Evolutionary conservation across 257 asterid genomes (phyloP).

Genomic region (Lavandula angustifolia): DNA sequence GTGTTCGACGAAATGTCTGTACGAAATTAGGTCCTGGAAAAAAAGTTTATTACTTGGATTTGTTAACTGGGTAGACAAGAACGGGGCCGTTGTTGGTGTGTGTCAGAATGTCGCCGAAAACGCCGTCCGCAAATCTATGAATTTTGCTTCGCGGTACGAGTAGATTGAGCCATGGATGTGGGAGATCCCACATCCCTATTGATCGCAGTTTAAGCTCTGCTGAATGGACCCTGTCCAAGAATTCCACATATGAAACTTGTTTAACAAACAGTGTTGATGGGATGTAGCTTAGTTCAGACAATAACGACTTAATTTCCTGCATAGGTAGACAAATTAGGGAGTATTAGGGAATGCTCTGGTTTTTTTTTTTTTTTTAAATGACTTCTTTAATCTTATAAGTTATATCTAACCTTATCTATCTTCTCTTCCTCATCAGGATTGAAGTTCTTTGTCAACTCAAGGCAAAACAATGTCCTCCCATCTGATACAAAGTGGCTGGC

Average conservation of each 20-base stretch:
- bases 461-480: constrained; percentile 76
- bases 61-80: constrained; percentile 78
- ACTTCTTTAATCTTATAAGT: background rate
- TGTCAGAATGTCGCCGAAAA: constrained; percentile 64
- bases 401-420: constrained; percentile 51
- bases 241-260: constrained; percentile 69
- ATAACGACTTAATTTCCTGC: constrained; percentile 68
- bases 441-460: constrained; percentile 73
- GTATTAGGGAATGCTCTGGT: background rate
- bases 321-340: background rate
- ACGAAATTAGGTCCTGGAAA: background rate
- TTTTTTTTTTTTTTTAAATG: background rate
- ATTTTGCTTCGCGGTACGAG: constrained; percentile 76
- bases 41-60: constrained; percentile 61
- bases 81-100: constrained; percentile 81
- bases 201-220: constrained; percentile 62
- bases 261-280: constrained; percentile 69
- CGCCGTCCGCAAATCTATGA: constrained; percentile 58
- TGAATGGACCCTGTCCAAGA: constrained; percentile 84
- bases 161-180: constrained; percentile 98
- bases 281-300: constrained; percentile 74
- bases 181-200: constrained; percentile 84
- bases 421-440: constrained; percentile 46
- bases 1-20: constrained; percentile 29
- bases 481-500: constrained; percentile 70